Conservation (phyloP, 306 rosid genomes). For the Mimosa pudica region DNA sequence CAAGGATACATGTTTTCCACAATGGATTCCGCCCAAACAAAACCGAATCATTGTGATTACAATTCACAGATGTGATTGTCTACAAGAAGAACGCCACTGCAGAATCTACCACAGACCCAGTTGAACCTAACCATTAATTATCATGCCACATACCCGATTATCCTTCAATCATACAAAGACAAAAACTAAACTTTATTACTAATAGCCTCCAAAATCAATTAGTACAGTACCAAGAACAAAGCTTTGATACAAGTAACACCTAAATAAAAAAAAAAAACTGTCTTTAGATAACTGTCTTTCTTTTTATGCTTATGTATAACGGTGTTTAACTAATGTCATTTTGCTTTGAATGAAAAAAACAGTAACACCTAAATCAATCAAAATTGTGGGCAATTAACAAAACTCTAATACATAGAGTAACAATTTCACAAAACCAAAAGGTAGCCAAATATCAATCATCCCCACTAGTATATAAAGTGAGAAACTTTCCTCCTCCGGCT, state of each 20-base stretch:
- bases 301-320: too few relatives aligned
- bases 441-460: conserved; percentile 66
- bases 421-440: conserved; percentile 40
- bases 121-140: conserved; percentile 20
- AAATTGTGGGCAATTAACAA: conserved; percentile 36
- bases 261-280: background rate
- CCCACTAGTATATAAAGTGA: conserved; percentile 89
- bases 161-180: conserved; percentile 24
- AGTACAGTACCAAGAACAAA: conserved; percentile 20
- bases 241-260: conserved; percentile 38
- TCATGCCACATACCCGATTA: conserved; percentile 27
- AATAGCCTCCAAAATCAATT: conserved; percentile 23
- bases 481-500: conserved; percentile 80
- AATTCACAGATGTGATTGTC: conserved; percentile 25
- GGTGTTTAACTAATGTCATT: too few relatives aligned
- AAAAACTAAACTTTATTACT: conserved; percentile 16
- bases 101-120: background rate
- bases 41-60: conserved; percentile 35
- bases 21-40: conserved; percentile 9
- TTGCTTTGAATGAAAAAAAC: too few relatives aligned
- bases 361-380: conserved; percentile 31
- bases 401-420: conserved; percentile 37
- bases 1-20: conserved; percentile 33
- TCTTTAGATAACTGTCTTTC: too few relatives aligned
- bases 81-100: conserved; percentile 26